phyloP scores from a whole-genome alignment of 768 basidiomycete species.

The Nidularia pulvinata region DNA sequence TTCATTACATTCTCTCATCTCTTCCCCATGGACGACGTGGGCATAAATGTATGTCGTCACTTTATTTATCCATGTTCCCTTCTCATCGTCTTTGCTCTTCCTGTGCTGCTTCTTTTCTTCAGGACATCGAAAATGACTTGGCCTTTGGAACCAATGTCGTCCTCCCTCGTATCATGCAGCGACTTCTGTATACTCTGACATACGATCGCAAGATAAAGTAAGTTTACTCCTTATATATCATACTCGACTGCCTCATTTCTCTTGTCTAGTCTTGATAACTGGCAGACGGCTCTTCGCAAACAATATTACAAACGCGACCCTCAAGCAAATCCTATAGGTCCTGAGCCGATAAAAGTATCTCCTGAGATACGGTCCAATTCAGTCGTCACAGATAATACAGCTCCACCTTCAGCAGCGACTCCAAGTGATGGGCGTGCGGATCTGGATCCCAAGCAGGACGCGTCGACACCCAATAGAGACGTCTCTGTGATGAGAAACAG shows the following conservation, averaged over 20 bases:
- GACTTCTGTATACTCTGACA: conserved; percentile 71
- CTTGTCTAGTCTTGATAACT: conserved; percentile 60
- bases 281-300: conserved; percentile 76
- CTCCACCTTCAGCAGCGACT: conserved; percentile 10
- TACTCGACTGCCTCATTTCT: conserved; percentile 8
- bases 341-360: conserved; percentile 38
- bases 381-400: conserved; percentile 12
- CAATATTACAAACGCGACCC: conserved; percentile 80
- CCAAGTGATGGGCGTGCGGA: too few species aligned
- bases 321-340: conserved; percentile 69
- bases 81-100: background rate
- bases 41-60: conserved; percentile 49
- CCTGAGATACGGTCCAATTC: conserved; percentile 17
- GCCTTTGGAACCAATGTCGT: conserved; percentile 55
- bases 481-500: too few species aligned
- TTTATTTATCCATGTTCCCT: conserved; percentile 5
- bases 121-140: conserved; percentile 85
- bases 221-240: conserved; percentile 22
- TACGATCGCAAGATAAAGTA: conserved; percentile 83
- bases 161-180: conserved; percentile 73
- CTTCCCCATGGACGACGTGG: conserved; percentile 70
- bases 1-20: conserved; percentile 81
- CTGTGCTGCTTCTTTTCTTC: conserved; percentile 5
- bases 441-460: too few species aligned
- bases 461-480: too few species aligned